These are phyloP conservation scores for Ustilago hordei DNA, from an alignment of 1,284 basidiomycete genomes.

Conservation along the genomic window DNA sequence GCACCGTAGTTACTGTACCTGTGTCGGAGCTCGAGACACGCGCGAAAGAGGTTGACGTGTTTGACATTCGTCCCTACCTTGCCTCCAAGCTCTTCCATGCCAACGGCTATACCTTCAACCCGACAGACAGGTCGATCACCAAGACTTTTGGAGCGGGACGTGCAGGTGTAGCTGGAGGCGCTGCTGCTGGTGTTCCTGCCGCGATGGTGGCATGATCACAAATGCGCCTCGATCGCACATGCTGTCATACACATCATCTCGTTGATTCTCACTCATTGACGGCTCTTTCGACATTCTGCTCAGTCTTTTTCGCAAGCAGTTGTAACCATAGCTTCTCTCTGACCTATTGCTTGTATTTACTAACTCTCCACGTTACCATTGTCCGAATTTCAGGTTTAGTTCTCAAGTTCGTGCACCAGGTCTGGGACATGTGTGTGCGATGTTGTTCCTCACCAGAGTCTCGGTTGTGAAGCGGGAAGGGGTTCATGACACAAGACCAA, in stretches of 20 bases:
- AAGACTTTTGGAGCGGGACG: slow-evolving; percentile 59
- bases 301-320: slow-evolving; percentile 4
- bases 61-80: slow-evolving; percentile 87
- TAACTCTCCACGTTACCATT: background rate
- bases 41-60: slow-evolving; percentile 92
- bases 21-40: slow-evolving; percentile 72
- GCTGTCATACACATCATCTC: background rate
- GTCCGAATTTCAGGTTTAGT: background rate
- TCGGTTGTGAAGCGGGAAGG: background rate
- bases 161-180: slow-evolving; percentile 19
- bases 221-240: background rate
- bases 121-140: slow-evolving; percentile 57
- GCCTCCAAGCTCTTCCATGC: slow-evolving; percentile 84
- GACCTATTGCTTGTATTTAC: slow-evolving; percentile 7
- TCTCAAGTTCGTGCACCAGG: background rate
- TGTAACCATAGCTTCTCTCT: slow-evolving; percentile 9
- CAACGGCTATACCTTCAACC: slow-evolving; percentile 81
- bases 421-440: background rate
- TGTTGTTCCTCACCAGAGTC: background rate
- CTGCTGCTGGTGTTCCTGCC: slow-evolving; percentile 20
- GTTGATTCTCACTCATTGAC: slow-evolving; percentile 1
- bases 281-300: background rate
- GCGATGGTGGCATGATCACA: slow-evolving; percentile 32
- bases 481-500: background rate
- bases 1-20: slow-evolving; percentile 58